Evolutionary conservation across 495 filamentous ascomycete genomes (phyloP).

Genomic region (Annulohypoxylon nitens): DNA sequence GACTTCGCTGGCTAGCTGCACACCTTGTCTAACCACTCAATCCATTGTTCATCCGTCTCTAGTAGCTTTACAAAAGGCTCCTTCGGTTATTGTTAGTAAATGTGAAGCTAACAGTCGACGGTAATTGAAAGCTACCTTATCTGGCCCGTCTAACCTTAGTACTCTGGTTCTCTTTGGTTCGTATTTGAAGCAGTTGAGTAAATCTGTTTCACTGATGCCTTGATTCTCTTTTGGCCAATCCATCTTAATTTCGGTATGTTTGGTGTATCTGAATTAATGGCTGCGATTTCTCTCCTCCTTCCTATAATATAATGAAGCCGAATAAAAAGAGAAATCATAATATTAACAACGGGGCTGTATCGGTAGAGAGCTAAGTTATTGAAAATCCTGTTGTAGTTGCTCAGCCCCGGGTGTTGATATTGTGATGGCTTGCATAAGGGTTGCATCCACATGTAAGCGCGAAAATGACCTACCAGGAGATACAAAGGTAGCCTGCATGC

Average conservation of each 20-base stretch:
- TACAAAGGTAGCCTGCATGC: neutral
- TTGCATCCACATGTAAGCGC: neutral
- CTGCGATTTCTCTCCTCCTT: neutral
- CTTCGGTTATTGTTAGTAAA: too few relatives aligned
- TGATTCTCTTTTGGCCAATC: slow-evolving; percentile 24
- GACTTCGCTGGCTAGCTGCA: neutral
- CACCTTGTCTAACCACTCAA: slow-evolving; percentile 14
- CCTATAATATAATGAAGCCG: neutral
- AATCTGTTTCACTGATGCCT: slow-evolving; percentile 20
- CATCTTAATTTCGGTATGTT: neutral
- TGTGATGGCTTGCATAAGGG: neutral
- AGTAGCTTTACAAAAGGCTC: neutral
- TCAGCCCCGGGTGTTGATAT: slow-evolving; percentile 2
- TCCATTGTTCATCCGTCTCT: slow-evolving; percentile 16
- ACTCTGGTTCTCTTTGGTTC: slow-evolving; percentile 18
- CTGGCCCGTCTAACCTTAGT: neutral
- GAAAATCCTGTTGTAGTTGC: neutral
- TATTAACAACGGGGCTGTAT: neutral
- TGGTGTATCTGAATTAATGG: neutral
- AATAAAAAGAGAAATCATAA: neutral
- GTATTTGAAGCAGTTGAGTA: slow-evolving; percentile 26
- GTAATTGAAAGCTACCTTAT: slow-evolving; percentile 6
- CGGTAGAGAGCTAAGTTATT: neutral
- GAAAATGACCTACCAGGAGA: neutral
- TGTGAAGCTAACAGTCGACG: too few relatives aligned